These are phyloP conservation scores for Tylopilus felleus DNA, from an alignment of 768 basidiomycete genomes.

Conservation along the genomic window DNA sequence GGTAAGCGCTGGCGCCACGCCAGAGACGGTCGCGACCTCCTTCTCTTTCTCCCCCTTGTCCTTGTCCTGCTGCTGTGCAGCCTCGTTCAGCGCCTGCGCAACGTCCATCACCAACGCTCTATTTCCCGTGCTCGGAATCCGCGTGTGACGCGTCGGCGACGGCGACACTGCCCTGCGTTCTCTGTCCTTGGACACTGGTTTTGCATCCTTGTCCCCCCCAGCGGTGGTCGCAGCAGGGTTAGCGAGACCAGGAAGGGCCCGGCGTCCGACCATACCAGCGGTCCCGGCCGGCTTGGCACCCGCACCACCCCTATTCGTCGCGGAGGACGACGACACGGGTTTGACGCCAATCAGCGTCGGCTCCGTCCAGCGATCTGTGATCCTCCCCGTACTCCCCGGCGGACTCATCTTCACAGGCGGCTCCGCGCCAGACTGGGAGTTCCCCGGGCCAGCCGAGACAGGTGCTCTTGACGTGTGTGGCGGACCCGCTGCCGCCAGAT, in stretches of 20 bases:
- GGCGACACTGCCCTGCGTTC: slow-evolving; percentile 13
- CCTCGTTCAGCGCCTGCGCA: slow-evolving; percentile 55
- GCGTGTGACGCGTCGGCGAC: slow-evolving; percentile 43
- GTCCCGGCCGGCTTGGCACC: slow-evolving; percentile 13
- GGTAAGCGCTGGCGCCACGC: not conserved
- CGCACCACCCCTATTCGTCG: not conserved
- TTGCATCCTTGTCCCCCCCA: slow-evolving; percentile 6
- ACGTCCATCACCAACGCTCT: slow-evolving; percentile 78
- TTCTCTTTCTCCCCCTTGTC: not conserved
- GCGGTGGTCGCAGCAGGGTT: not conserved
- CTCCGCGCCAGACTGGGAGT: not conserved
- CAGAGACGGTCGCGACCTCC: not conserved
- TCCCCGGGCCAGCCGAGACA: not conserved
- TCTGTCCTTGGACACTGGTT: slow-evolving; percentile 17
- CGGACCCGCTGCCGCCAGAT: not conserved
- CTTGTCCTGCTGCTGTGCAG: slow-evolving; percentile 17
- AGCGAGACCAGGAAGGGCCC: slow-evolving; percentile 42
- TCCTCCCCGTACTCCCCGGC: slow-evolving; percentile 10
- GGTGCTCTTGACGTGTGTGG: not conserved
- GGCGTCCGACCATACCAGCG: slow-evolving; percentile 35
- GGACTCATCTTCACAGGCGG: slow-evolving; percentile 6
- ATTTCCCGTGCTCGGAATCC: slow-evolving; percentile 66
- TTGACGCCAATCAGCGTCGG: slow-evolving; percentile 33
- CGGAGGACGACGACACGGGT: slow-evolving; percentile 6
- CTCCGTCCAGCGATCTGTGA: slow-evolving; percentile 34